Evolutionary conservation across 225 moss, liverwort and hornwort genomes (phyloP).

Genomic region (Climacium dendroides): DNA sequence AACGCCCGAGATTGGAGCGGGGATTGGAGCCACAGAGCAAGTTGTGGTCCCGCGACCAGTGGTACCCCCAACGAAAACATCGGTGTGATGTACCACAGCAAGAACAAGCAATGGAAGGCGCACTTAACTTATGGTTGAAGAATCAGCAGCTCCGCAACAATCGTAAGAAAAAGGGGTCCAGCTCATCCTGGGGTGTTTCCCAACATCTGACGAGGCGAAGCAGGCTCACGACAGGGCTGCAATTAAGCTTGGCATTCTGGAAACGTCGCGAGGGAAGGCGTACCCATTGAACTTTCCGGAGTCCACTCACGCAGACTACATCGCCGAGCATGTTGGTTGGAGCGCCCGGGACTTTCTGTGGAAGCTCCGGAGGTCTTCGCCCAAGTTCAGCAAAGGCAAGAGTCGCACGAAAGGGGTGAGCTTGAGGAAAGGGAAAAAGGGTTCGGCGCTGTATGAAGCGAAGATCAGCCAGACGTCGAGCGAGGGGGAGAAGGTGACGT

Average conservation of each 20-base stretch:
- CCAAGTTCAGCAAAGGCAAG: conserved; percentile 10
- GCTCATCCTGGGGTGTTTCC: conserved; percentile 1
- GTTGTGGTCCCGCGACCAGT: not conserved
- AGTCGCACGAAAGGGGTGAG: conserved; percentile 12
- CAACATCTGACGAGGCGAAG: not conserved
- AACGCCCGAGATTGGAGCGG: not conserved
- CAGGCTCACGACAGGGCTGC: conserved; percentile 11
- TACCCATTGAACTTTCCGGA: conserved; percentile 11
- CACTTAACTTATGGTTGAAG: conserved; percentile 21
- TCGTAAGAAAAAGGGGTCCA: conserved; percentile 8
- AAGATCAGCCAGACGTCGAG: not conserved
- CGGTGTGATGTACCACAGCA: conserved; percentile 8
- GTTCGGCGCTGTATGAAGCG: not conserved
- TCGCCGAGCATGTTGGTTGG: not conserved
- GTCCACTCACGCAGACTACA: not conserved
- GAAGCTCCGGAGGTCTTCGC: conserved; percentile 3
- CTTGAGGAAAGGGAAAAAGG: not conserved
- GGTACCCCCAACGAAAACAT: not conserved
- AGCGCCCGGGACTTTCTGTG: conserved; percentile 1
- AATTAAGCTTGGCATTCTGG: not conserved
- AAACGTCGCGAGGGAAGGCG: not conserved
- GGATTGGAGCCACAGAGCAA: not conserved
- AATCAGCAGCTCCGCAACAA: not conserved
- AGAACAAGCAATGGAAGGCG: not conserved
- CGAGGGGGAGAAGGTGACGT: not conserved